phyloP scores from a whole-genome alignment of 495 filamentous ascomycete species.

The Neurospora sp. region DNA sequence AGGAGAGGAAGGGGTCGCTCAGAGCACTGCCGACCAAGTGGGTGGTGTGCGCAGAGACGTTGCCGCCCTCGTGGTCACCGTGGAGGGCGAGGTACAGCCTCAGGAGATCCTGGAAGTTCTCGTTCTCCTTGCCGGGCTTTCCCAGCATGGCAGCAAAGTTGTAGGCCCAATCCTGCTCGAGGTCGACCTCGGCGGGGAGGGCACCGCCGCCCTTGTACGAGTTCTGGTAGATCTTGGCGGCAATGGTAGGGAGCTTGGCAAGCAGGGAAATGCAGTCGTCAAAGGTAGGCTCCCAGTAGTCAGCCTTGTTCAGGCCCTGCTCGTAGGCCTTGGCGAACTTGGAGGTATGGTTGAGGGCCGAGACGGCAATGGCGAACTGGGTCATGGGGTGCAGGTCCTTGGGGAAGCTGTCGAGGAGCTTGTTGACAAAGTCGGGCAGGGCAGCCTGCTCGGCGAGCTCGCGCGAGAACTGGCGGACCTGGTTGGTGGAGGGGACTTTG shows the following conservation, averaged over 20 bases:
- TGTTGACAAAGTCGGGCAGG: constrained; percentile 74
- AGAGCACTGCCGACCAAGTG: constrained; percentile 95
- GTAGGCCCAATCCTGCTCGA: constrained; percentile 89
- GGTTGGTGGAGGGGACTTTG: constrained; percentile 70
- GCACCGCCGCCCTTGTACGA: constrained; percentile 66
- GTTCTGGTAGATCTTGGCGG: constrained; percentile 94
- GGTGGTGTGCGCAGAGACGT: constrained; percentile 94
- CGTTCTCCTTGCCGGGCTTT: constrained; percentile 72
- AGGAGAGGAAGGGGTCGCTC: constrained; percentile 89
- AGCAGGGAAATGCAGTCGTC: constrained; percentile 91
- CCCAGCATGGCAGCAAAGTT: constrained; percentile 97
- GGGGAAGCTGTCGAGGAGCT: constrained; percentile 87
- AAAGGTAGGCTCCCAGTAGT: constrained; percentile 98
- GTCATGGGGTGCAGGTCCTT: constrained; percentile 92
- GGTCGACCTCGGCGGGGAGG: constrained; percentile 67
- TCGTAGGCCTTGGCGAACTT: constrained; percentile 90
- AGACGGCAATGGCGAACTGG: constrained; percentile 89
- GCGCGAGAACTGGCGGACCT: constrained; percentile 71
- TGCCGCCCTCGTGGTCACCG: constrained; percentile 96
- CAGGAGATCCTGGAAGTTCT: constrained; percentile 91
- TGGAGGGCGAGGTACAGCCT: constrained; percentile 91
- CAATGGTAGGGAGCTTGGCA: constrained; percentile 92
- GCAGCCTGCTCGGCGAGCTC: constrained; percentile 79
- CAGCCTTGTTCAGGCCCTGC: constrained; percentile 77
- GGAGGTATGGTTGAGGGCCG: constrained; percentile 83